Evolutionary conservation across 495 filamentous ascomycete species (phyloP).

Genomic region (Rhypophila decipiens): DNA sequence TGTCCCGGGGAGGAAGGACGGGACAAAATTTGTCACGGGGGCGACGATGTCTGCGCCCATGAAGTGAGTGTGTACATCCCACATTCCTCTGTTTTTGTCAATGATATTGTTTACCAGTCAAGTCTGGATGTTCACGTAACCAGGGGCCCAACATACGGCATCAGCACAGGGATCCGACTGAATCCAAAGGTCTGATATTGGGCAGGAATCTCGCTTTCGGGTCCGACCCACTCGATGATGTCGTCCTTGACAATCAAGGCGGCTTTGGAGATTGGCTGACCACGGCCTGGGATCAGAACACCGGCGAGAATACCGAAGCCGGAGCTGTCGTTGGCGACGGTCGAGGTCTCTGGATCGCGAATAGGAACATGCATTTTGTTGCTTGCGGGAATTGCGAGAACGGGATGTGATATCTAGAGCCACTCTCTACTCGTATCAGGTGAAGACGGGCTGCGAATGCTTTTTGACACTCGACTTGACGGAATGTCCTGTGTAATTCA

Average conservation of each 20-base stretch:
- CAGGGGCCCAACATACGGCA: conserved; percentile 39
- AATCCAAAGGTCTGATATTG: conserved; percentile 23
- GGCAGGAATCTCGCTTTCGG: conserved; percentile 23
- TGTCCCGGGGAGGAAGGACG: conserved; percentile 4
- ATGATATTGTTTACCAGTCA: background rate
- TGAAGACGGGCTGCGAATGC: too few species aligned
- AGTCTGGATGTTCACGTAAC: too few species aligned
- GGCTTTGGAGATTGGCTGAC: conserved; percentile 29
- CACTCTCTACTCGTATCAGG: too few species aligned
- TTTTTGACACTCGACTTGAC: too few species aligned
- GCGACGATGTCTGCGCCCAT: conserved; percentile 12
- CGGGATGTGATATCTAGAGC: too few species aligned
- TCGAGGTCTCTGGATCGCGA: too few species aligned
- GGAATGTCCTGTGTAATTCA: too few species aligned
- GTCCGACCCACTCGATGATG: conserved; percentile 39
- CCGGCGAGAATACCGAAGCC: conserved; percentile 23
- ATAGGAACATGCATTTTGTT: too few species aligned
- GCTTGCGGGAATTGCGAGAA: too few species aligned
- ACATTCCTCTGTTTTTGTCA: conserved; percentile 29
- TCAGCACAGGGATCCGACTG: conserved; percentile 32
- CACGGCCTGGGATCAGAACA: conserved; percentile 42
- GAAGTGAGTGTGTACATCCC: conserved; percentile 49
- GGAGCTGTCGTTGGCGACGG: background rate
- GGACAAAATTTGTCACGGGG: conserved; percentile 2
- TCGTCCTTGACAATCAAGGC: conserved; percentile 36